phyloP scores from a whole-genome alignment of 768 basidiomycete species.

The Rossbeevera mucosa region DNA sequence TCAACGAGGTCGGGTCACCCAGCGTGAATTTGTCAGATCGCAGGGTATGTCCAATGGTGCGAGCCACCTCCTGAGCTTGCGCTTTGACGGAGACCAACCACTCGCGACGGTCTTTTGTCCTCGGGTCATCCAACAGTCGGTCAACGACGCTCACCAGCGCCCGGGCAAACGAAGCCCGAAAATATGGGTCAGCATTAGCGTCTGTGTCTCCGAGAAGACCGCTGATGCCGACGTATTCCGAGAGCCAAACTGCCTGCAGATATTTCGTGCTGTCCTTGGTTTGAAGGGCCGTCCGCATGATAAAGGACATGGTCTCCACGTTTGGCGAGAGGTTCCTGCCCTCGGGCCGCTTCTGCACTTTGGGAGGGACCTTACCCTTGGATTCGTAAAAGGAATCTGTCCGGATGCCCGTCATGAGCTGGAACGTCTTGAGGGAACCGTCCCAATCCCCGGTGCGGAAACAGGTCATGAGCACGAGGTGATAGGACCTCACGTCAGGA shows the following conservation, averaged over 20 bases:
- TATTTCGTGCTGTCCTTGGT: slow-evolving; percentile 47
- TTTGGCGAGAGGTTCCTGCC: slow-evolving; percentile 46
- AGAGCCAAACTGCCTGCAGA: slow-evolving; percentile 59
- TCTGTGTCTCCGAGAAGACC: slow-evolving; percentile 27
- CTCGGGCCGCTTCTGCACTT: slow-evolving; percentile 37
- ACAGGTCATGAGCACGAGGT: slow-evolving; percentile 60
- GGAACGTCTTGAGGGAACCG: slow-evolving; percentile 51
- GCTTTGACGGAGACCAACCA: slow-evolving; percentile 17
- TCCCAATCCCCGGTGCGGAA: slow-evolving; percentile 63
- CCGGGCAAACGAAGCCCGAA: slow-evolving; percentile 45
- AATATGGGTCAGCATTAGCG: slow-evolving; percentile 31
- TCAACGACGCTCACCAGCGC: slow-evolving; percentile 41
- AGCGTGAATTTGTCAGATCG: slow-evolving; percentile 21
- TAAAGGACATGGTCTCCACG: slow-evolving; percentile 49
- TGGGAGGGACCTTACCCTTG: slow-evolving; percentile 38
- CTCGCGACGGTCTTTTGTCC: slow-evolving; percentile 13
- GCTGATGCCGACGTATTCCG: slow-evolving; percentile 43
- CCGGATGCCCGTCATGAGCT: slow-evolving; percentile 69
- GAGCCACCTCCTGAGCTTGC: slow-evolving; percentile 17
- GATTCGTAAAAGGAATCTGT: slow-evolving; percentile 40
- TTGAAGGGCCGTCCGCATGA: slow-evolving; percentile 56
- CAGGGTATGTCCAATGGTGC: slow-evolving; percentile 9
- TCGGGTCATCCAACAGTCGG: slow-evolving; percentile 26
- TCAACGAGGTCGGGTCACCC: slow-evolving; percentile 22
- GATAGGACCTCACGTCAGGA: slow-evolving; percentile 43